Conservation (phyloP, 176 grass and related monocot species). For the Otatea glauca region DNA sequence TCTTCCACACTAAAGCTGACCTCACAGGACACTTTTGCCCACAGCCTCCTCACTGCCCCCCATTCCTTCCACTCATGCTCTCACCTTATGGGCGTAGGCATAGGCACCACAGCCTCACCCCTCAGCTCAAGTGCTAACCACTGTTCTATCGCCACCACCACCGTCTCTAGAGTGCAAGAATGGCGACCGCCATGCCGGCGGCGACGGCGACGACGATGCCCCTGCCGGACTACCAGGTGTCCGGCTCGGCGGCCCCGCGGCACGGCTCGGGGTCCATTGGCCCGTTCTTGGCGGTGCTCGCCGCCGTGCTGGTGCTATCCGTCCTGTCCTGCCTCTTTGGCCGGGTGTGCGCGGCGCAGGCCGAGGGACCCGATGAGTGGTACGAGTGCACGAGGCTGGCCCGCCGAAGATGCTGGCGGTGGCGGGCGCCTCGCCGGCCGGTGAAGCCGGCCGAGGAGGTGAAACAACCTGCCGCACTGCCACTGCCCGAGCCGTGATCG, state of each 20-base stretch:
- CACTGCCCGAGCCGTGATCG: constrained; percentile 63
- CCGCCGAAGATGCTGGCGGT: constrained; percentile 38
- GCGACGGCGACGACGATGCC: constrained; percentile 23
- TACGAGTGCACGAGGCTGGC: constrained; percentile 64
- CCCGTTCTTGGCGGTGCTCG: constrained; percentile 70
- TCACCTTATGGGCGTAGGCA: not conserved
- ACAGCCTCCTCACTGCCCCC: not conserved
- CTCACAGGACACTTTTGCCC: constrained; percentile 39
- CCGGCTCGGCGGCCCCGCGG: constrained; percentile 3
- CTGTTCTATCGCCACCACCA: not conserved
- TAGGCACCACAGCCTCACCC: not conserved
- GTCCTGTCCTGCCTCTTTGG: constrained; percentile 72
- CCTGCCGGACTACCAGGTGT: constrained; percentile 46
- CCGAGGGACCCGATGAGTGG: constrained; percentile 57
- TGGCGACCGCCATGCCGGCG: constrained; percentile 54
- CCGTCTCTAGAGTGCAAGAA: constrained; percentile 20
- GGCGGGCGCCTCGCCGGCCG: constrained; percentile 23
- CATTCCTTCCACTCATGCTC: constrained; percentile 28
- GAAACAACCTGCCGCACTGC: constrained; percentile 28
- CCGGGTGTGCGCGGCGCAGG: constrained; percentile 51
- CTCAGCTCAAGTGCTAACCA: constrained; percentile 18
- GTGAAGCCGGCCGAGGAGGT: constrained; percentile 19
- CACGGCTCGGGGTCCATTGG: constrained; percentile 50
- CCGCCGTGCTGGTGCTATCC: constrained; percentile 63
- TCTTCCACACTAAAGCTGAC: constrained; percentile 43